A percentile compares a stretch with the other conserved stretches of the same genome.
Evolutionary conservation across 352 stramenopile genomes (phyloP).

Genomic region (Thraustotheca clavata): DNA sequence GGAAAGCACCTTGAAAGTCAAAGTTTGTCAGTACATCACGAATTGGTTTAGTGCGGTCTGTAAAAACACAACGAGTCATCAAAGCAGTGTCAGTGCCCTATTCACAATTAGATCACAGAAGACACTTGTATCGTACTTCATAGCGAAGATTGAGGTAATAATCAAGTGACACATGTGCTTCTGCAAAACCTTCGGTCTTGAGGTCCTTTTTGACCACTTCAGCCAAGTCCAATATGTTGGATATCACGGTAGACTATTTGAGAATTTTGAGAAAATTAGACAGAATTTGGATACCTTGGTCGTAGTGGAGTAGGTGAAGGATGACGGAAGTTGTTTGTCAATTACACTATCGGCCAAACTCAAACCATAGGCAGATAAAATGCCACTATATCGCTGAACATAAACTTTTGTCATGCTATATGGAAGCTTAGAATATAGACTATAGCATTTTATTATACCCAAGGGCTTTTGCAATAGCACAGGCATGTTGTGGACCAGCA

Average conservation of each 20-base stretch:
- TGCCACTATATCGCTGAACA: slow-evolving; percentile 97
- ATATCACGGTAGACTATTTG: slow-evolving; percentile 28
- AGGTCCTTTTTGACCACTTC: slow-evolving; percentile 67
- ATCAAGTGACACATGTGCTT: slow-evolving; percentile 81
- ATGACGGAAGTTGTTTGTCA: slow-evolving; percentile 92
- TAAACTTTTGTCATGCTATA: slow-evolving; percentile 94
- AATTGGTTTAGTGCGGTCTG: slow-evolving; percentile 29
- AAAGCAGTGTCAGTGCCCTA: slow-evolving; percentile 95
- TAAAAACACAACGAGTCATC: slow-evolving; percentile 85
- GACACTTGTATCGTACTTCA: slow-evolving; percentile 31
- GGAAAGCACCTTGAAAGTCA: slow-evolving; percentile 84
- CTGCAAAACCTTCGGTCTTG: slow-evolving; percentile 69
- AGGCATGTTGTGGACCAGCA: slow-evolving; percentile 96
- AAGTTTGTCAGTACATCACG: slow-evolving; percentile 45
- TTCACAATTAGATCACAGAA: not conserved
- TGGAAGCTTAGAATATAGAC: not conserved
- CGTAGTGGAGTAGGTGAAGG: slow-evolving; percentile 41
- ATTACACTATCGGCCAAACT: slow-evolving; percentile 95
- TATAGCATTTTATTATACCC: slow-evolving; percentile 28
- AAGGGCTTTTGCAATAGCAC: slow-evolving; percentile 93
- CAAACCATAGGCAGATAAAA: slow-evolving; percentile 97
- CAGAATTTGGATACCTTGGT: slow-evolving; percentile 35
- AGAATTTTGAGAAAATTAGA: no score
- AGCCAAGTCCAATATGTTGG: slow-evolving; percentile 40
- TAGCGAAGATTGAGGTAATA: slow-evolving; percentile 98